These are phyloP conservation scores for Aspergillus glaucus DNA, from an alignment of 2,329 filamentous ascomycete species.

Conservation along the genomic window DNA sequence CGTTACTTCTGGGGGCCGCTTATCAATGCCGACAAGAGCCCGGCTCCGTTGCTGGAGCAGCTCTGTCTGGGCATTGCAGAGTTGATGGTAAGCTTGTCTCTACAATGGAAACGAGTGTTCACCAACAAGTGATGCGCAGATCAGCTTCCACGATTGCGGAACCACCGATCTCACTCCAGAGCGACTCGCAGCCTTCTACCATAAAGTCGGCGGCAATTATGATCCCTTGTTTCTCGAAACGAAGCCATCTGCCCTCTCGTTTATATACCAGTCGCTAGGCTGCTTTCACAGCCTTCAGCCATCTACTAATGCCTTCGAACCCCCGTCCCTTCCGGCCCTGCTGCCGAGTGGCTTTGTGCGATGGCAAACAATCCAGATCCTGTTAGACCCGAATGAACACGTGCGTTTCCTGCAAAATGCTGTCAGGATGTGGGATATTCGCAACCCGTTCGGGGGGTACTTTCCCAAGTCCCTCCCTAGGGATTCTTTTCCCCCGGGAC, in stretches of 20 bases:
- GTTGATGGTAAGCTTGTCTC: slow-evolving; percentile 53
- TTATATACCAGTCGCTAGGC: slow-evolving; percentile 85
- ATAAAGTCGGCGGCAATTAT: slow-evolving; percentile 66
- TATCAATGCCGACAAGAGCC: slow-evolving; percentile 61
- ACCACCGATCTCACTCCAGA: slow-evolving; percentile 49
- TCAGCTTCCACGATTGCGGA: slow-evolving; percentile 27
- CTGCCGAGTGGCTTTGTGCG: slow-evolving; percentile 79
- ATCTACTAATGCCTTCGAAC: slow-evolving; percentile 59
- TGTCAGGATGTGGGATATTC: slow-evolving; percentile 68
- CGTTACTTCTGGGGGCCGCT: slow-evolving; percentile 53
- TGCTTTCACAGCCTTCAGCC: slow-evolving; percentile 85
- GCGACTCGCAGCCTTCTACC: slow-evolving; percentile 73
- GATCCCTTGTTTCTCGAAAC: slow-evolving; percentile 74
- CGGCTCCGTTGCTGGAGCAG: slow-evolving; percentile 60
- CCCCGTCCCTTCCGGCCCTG: slow-evolving; percentile 74
- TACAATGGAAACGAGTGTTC: background rate
- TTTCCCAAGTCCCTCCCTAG: slow-evolving; percentile 61
- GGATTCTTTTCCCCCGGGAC: slow-evolving; percentile 62
- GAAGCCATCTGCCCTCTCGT: slow-evolving; percentile 69
- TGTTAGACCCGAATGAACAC: slow-evolving; percentile 83
- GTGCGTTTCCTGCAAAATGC: slow-evolving; percentile 76
- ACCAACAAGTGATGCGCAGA: slow-evolving; percentile 12
- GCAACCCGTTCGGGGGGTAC: slow-evolving; percentile 56
- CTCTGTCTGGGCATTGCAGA: slow-evolving; percentile 62
- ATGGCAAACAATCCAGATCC: slow-evolving; percentile 87